Evolutionary conservation across 108 stramenopile genomes (phyloP).

Genomic region (Conticribra weissflogii): DNA sequence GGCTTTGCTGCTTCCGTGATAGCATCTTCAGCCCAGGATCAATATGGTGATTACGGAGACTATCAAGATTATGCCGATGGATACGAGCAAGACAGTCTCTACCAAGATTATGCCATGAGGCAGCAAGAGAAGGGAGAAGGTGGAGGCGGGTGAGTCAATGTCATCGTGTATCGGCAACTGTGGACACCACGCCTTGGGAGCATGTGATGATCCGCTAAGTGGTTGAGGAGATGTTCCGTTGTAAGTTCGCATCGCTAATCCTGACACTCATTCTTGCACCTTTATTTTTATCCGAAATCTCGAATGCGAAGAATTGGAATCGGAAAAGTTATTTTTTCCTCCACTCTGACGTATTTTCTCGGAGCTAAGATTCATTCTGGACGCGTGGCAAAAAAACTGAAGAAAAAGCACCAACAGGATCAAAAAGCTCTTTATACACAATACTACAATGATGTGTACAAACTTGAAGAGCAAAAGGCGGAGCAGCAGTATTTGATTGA

Average conservation of each 20-base stretch:
- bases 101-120: constrained; percentile 74
- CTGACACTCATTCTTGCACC: too few relatives aligned
- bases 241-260: too few relatives aligned
- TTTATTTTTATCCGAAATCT: too few relatives aligned
- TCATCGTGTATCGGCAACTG: background rate
- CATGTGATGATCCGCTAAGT: too few relatives aligned
- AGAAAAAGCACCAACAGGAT: constrained; percentile 81
- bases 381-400: constrained; percentile 75
- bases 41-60: constrained; percentile 47
- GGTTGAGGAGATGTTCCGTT: too few relatives aligned
- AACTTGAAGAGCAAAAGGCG: constrained; percentile 84
- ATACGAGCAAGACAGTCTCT: constrained; percentile 75
- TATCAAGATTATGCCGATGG: constrained; percentile 77
- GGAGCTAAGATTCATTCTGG: constrained; percentile 78
- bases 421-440: constrained; percentile 90
- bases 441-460: constrained; percentile 93
- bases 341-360: constrained; percentile 65
- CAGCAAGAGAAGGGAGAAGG: constrained; percentile 61
- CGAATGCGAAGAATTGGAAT: constrained; percentile 41
- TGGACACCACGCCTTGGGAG: too few relatives aligned
- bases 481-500: constrained; percentile 60
- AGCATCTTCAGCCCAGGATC: constrained; percentile 50
- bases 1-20: constrained; percentile 25
- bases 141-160: constrained; percentile 39
- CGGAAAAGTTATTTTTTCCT: constrained; percentile 56